Percentiles rank a stretch among this genome's conserved stretches.
Conservation (phyloP, 352 stramenopile species). For the Globisporangium uncinulatum region DNA sequence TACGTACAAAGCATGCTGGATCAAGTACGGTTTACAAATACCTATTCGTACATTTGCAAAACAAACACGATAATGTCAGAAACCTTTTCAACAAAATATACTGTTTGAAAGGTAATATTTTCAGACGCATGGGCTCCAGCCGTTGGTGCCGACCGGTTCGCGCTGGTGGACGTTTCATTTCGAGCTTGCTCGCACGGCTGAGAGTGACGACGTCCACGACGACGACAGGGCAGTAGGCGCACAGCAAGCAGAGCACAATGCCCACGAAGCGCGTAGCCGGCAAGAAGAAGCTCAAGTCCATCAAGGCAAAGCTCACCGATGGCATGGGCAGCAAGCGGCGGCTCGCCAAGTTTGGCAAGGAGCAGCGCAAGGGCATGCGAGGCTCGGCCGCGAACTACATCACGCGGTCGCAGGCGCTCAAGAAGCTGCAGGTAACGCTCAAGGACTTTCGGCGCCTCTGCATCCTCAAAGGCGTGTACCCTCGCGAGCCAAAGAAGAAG, state of each 20-base stretch:
- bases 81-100: too few species aligned
- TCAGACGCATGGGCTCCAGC: too few species aligned
- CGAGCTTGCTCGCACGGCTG: constrained; percentile 12
- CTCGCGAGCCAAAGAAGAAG: constrained; percentile 95
- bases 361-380: constrained; percentile 79
- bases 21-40: too few species aligned
- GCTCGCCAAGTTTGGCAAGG: constrained; percentile 79
- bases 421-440: constrained; percentile 94
- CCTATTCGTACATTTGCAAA: too few species aligned
- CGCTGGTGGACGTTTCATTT: constrained; percentile 11
- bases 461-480: constrained; percentile 99
- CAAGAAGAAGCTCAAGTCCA: constrained; percentile 90
- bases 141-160: too few species aligned
- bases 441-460: constrained; percentile 99
- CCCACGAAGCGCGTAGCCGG: constrained; percentile 84
- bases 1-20: too few species aligned
- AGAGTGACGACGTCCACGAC: too few species aligned
- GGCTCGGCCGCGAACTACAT: constrained; percentile 94
- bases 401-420: constrained; percentile 91
- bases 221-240: background rate
- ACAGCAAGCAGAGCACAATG: constrained; percentile 31
- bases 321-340: constrained; percentile 77
- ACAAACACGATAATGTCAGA: too few species aligned
- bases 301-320: constrained; percentile 86
- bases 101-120: too few species aligned